Percentiles rank a stretch among this genome's conserved stretches.
These are phyloP conservation scores for Acaromyces ingoldii DNA, from an alignment of 1,284 basidiomycete genomes.

Conservation along the genomic window DNA sequence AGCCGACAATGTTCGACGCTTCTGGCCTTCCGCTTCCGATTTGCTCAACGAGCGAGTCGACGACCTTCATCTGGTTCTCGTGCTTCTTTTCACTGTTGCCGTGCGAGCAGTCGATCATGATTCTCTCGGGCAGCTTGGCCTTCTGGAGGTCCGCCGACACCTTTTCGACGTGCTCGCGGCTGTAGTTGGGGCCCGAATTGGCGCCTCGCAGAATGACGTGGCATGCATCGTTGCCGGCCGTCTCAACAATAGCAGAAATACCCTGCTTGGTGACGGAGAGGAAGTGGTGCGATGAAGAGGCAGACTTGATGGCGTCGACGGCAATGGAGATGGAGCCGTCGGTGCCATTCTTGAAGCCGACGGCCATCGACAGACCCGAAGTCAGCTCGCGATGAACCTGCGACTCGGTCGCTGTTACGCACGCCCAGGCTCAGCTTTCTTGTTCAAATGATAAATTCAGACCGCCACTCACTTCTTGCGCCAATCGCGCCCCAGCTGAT, in stretches of 20 bases:
- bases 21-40: slow-evolving; percentile 19
- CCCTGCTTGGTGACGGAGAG: slow-evolving; percentile 96
- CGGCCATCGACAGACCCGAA: slow-evolving; percentile 81
- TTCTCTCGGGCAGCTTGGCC: slow-evolving; percentile 25
- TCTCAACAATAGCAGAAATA: slow-evolving; percentile 51
- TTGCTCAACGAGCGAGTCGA: slow-evolving; percentile 56
- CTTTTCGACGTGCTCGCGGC: slow-evolving; percentile 25
- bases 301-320: slow-evolving; percentile 91
- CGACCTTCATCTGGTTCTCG: slow-evolving; percentile 58
- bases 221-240: slow-evolving; percentile 48
- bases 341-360: slow-evolving; percentile 65
- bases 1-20: slow-evolving; percentile 71
- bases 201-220: slow-evolving; percentile 50
- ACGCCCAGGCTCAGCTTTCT: too few species aligned
- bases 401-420: slow-evolving; percentile 86
- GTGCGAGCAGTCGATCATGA: slow-evolving; percentile 75
- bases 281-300: slow-evolving; percentile 89
- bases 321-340: slow-evolving; percentile 56
- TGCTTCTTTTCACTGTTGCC: slow-evolving; percentile 63
- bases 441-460: too few species aligned
- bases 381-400: slow-evolving; percentile 85
- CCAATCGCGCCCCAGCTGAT: slow-evolving; percentile 98
- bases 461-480: too few species aligned
- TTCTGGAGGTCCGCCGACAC: slow-evolving; percentile 31
- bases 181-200: slow-evolving; percentile 49